Evolutionary conservation across 2,329 filamentous ascomycete species (phyloP), one percentile per base, ranked within the genome.

Genomic region (Tolypocladium album): DNA sequence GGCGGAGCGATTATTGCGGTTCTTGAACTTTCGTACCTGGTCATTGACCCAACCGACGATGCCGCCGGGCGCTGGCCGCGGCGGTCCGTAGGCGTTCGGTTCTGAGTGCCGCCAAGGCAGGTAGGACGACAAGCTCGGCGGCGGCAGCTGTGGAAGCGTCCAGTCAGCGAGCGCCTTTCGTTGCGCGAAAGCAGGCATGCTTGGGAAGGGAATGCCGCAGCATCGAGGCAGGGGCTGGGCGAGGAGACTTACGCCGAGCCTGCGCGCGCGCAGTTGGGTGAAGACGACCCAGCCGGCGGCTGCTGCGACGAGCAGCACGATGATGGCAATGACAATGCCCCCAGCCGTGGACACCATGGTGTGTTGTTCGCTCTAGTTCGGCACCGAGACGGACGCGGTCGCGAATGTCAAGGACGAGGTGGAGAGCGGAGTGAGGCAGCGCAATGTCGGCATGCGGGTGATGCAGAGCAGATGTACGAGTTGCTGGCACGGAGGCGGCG

Each of bases 31-130:
- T 68, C 78, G 77, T 63, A 89, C 70, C 65, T 86, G 85, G 70
- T 88, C 83, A 68, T 83, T 84, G 73, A 94, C 70, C 89, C 89
- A 94, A 70, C 87, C 88, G 62, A 83, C 72, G 61, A 92, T 74
- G 66, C 89, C 88, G 65, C 84, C 80, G 9, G 83, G 69, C 63
- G 85, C 73, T 66, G 86, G 70, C 72, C 81, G 66, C 67, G 84
- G 75, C 71, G 82, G 73, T 36, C 77, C 78, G 69, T 80, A 81
- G 4, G 77, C 69, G 40, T 73, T 71, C 20, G 50, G 50, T 12
- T 79, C 75, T 60, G 77, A 73, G 64, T 77, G 75, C 64, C 77
- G 74, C 80, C 92, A 93, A 58, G 89, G 90, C 69, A 92, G 84
- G 73, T 88, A 89, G 59, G 86, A 87, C 40, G 77, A 76, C 61